Base-by-base conservation (phyloP, 73 alveolate species). In the Paramecium primaurelia region DNA sequence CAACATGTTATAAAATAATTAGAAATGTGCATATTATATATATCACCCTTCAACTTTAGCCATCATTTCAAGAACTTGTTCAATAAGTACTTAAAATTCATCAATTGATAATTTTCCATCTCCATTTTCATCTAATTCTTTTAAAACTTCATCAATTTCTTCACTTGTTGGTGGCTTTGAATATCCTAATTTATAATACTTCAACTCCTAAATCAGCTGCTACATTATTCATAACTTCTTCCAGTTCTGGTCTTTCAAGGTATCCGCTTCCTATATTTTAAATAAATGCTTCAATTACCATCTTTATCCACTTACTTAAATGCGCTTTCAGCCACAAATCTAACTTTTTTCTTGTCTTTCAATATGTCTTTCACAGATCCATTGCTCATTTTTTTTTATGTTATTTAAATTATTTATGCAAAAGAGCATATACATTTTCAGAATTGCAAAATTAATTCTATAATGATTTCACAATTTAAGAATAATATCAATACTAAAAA, bases 271-370 rank as follows among this genome's bases (percentile, higher is more conserved):
- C 87, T 73, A 18, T 54, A 3, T 16, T 54, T 86, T 92, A 26
- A 75, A 77, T 86, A 93, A 90, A 58, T 84, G 25, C 20, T n/a
- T 25, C 5, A 73, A 9, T 16, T 73, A 28, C 94, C 94, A 91
- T 95, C 97, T 60, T 58, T 73, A 93, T 95, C 98, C 0, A 95
- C 97, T 34, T 96, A 97, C 68, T 95, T 95, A 73, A 95, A 95
- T 37, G 98, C 98, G 5, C 95, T 90, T 92, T 95, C 97, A 37
- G 98, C 80, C 9, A 95, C 96, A 58, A 93, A 92, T 59, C 94
- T 86, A 44, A 95, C 92, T 92, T 95, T 95, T 38, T 95, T 96
- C 92, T 95, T 38, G 59, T 95, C 95, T 60, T 94, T 94, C 30
- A 95, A 87, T 22, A 95, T 95, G 58, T 89, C 94, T 49, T 89